A percentile compares a stretch with the other conserved stretches of the same genome.
Evolutionary conservation across 2,329 filamentous ascomycete genomes (phyloP).

Genomic region (Orbilia javanica): DNA sequence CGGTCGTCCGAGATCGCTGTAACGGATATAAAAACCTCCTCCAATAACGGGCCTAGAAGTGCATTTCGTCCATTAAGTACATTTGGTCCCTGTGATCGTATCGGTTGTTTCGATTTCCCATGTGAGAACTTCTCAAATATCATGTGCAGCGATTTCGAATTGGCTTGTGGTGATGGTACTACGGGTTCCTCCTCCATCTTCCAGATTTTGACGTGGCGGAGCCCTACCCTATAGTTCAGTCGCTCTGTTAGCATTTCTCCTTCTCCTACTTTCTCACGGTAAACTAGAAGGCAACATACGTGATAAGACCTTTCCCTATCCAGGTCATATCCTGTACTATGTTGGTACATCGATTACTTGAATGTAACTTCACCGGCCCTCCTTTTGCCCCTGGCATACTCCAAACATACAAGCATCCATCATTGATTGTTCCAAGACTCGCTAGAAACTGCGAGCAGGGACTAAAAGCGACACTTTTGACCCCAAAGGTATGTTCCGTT

Average conservation of each 20-base stretch:
- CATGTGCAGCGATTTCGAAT: conserved; percentile 53
- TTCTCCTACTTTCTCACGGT: not conserved
- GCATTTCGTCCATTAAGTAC: conserved; percentile 89
- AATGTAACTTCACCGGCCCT: conserved; percentile 76
- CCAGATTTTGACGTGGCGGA: conserved; percentile 95
- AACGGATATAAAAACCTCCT: conserved; percentile 85
- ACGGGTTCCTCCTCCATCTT: conserved; percentile 76
- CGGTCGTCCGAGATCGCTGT: conserved; percentile 78
- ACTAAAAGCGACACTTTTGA: conserved; percentile 90
- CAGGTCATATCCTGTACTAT: conserved; percentile 88
- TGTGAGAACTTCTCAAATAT: conserved; percentile 63
- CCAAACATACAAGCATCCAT: conserved; percentile 95
- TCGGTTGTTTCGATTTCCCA: conserved; percentile 62
- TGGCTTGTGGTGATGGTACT: conserved; percentile 64
- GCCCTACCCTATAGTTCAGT: conserved; percentile 72
- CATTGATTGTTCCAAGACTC: conserved; percentile 87
- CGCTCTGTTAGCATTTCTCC: conserved; percentile 5
- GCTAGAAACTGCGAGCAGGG: conserved; percentile 87
- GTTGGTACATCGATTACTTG: conserved; percentile 92
- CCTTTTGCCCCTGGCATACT: conserved; percentile 67
- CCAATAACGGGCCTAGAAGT: conserved; percentile 82
- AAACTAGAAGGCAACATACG: conserved; percentile 64
- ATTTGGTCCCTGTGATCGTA: conserved; percentile 70
- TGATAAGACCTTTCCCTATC: conserved; percentile 86
- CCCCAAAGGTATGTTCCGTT: conserved; percentile 89